Percentiles rank a stretch among this genome's conserved stretches.
Evolutionary conservation across 2,329 filamentous ascomycete genomes (phyloP).

Genomic region (Golovinomyces cichoracearum): DNA sequence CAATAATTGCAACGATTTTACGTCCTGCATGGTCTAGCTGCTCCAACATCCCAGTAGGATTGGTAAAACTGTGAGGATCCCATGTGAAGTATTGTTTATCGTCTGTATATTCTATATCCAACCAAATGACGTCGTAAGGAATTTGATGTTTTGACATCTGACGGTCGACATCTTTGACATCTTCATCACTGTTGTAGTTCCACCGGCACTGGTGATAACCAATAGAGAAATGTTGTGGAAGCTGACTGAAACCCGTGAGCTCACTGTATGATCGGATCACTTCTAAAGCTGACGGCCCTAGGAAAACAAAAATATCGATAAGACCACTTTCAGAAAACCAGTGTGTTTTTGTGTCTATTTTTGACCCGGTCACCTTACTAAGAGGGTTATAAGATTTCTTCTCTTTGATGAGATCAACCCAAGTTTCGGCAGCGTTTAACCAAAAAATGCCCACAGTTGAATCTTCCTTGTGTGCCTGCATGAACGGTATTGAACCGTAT

Average conservation of each 20-base stretch:
- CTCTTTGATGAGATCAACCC: constrained; percentile 77
- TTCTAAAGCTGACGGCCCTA: constrained; percentile 65
- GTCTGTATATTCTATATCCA: constrained; percentile 93
- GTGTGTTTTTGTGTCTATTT: constrained; percentile 64
- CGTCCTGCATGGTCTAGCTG: constrained; percentile 64
- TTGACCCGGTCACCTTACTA: constrained; percentile 40
- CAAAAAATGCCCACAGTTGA: constrained; percentile 92
- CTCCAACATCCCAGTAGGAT: constrained; percentile 68
- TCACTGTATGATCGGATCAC: constrained; percentile 63
- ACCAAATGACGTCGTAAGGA: constrained; percentile 96
- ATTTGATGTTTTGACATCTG: constrained; percentile 92
- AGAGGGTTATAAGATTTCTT: constrained; percentile 51
- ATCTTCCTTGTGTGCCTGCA: constrained; percentile 86
- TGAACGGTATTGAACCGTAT: constrained; percentile 89
- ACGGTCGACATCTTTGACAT: constrained; percentile 85
- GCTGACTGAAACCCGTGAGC: constrained; percentile 69
- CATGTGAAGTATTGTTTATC: constrained; percentile 97
- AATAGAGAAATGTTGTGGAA: constrained; percentile 78
- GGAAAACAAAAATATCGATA: constrained; percentile 79
- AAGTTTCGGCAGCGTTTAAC: constrained; percentile 91
- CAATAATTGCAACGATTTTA: constrained; percentile 83
- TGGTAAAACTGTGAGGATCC: constrained; percentile 67
- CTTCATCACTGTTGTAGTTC: constrained; percentile 95
- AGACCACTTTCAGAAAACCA: constrained; percentile 89
- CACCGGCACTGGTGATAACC: constrained; percentile 94